Conservation (phyloP, 495 filamentous ascomycete genomes). For the Penicillium desertorum region DNA sequence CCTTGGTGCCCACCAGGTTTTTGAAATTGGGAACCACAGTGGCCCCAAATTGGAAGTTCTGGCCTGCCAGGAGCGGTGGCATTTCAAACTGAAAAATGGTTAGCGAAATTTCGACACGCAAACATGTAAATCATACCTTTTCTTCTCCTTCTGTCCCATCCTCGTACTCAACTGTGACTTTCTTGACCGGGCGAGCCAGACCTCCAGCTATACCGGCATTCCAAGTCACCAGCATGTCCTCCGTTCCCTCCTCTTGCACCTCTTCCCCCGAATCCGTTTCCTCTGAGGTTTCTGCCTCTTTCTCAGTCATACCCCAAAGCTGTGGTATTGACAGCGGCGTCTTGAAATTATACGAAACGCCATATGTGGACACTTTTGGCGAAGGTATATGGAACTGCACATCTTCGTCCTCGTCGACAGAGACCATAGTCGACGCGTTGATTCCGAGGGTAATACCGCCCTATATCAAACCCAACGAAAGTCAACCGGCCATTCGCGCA, state of each 20-base stretch:
- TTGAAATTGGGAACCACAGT: conserved; percentile 31
- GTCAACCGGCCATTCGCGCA: conserved; percentile 4
- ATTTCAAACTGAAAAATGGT: conserved; percentile 28
- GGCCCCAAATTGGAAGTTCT: conserved; percentile 36
- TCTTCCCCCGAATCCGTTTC: conserved; percentile 10
- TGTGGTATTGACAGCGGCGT: conserved; percentile 33
- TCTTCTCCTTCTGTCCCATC: conserved; percentile 30
- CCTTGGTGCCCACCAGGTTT: conserved; percentile 29
- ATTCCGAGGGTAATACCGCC: conserved; percentile 41
- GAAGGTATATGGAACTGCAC: conserved; percentile 34
- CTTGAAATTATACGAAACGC: conserved; percentile 38
- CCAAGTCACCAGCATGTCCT: conserved; percentile 32
- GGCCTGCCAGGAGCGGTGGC: conserved; percentile 29
- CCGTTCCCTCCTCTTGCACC: conserved; percentile 10
- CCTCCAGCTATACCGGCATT: conserved; percentile 35
- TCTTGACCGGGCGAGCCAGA: conserved; percentile 25
- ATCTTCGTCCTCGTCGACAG: conserved; percentile 33
- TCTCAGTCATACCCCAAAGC: conserved; percentile 20
- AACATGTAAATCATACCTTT: conserved; percentile 19
- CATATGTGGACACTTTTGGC: conserved; percentile 25
- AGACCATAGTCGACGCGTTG: conserved; percentile 42
- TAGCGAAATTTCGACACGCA: conserved; percentile 8
- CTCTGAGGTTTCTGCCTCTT: conserved; percentile 14
- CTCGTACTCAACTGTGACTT: conserved; percentile 21
- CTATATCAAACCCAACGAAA: conserved; percentile 21